Evolutionary conservation across 1,139 yeast genomes (phyloP).

Genomic region (Pichia sp.): DNA sequence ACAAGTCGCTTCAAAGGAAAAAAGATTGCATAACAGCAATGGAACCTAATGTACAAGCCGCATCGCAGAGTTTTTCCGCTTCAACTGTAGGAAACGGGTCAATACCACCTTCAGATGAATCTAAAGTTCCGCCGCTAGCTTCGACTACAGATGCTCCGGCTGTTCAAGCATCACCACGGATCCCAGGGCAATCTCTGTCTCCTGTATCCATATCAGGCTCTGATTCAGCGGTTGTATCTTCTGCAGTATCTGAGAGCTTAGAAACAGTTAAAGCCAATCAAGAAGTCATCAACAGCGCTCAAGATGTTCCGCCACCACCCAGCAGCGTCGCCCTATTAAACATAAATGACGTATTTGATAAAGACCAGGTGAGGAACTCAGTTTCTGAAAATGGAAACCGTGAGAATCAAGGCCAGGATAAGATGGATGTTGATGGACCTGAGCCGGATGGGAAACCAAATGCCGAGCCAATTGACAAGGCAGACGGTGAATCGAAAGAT

Average conservation of each 20-base stretch:
- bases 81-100: background rate
- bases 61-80: background rate
- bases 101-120: background rate
- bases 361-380: too few relatives aligned
- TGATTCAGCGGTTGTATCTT: background rate
- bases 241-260: background rate
- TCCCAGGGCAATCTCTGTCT: constrained; percentile 1
- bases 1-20: too few relatives aligned
- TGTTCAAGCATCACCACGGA: background rate
- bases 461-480: too few relatives aligned
- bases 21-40: background rate
- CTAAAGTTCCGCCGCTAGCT: background rate
- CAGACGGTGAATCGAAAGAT: too few relatives aligned
- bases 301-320: too few relatives aligned
- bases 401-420: too few relatives aligned
- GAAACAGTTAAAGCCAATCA: background rate
- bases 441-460: too few relatives aligned
- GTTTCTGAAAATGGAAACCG: too few relatives aligned
- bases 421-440: too few relatives aligned
- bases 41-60: background rate
- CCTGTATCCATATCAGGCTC: constrained; percentile 4
- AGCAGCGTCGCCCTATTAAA: too few relatives aligned
- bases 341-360: too few relatives aligned
- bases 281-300: background rate
- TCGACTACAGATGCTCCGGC: background rate